phyloP scores from a whole-genome alignment of 495 filamentous ascomycete genomes.

The Daldinia decipiens region DNA sequence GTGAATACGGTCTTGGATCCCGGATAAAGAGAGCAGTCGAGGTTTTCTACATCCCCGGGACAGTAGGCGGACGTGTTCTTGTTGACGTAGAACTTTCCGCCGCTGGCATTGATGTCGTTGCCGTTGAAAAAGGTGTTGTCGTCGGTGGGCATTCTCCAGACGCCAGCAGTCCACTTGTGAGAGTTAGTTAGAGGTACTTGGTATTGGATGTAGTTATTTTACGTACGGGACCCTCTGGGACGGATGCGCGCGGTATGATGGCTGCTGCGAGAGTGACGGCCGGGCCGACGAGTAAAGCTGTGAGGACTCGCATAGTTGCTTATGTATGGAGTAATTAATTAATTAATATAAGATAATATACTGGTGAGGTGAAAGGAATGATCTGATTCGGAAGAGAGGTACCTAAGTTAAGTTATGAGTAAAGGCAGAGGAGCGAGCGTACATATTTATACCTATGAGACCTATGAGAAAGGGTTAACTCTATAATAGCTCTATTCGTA shows the following conservation, averaged over 20 bases:
- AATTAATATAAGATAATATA: neutral
- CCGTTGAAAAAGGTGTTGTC: slow-evolving; percentile 25
- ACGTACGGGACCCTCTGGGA: slow-evolving; percentile 17
- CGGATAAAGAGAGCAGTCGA: slow-evolving; percentile 39
- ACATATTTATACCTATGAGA: neutral
- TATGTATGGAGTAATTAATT: neutral
- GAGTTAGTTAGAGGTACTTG: neutral
- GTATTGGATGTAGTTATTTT: neutral
- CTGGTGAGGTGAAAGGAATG: neutral
- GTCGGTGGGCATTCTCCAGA: slow-evolving; percentile 29
- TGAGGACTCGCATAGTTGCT: slow-evolving; percentile 27
- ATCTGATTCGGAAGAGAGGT: neutral
- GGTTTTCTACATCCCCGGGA: slow-evolving; percentile 24
- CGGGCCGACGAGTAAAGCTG: slow-evolving; percentile 17
- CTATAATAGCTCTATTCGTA: neutral
- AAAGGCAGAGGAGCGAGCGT: neutral
- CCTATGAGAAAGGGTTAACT: neutral
- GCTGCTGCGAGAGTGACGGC: slow-evolving; percentile 23
- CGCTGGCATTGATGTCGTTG: slow-evolving; percentile 40
- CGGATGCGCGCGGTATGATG: slow-evolving; percentile 9
- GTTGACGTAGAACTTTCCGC: slow-evolving; percentile 46
- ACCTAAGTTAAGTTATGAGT: neutral
- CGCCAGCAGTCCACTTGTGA: slow-evolving; percentile 35
- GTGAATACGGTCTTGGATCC: slow-evolving; percentile 39
- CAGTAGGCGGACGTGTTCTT: slow-evolving; percentile 41